Percentiles rank a stretch among this genome's conserved stretches.
Evolutionary conservation across 192 early-diverging fungal genomes (phyloP).

Genomic region (Linnemannia hyalina): DNA sequence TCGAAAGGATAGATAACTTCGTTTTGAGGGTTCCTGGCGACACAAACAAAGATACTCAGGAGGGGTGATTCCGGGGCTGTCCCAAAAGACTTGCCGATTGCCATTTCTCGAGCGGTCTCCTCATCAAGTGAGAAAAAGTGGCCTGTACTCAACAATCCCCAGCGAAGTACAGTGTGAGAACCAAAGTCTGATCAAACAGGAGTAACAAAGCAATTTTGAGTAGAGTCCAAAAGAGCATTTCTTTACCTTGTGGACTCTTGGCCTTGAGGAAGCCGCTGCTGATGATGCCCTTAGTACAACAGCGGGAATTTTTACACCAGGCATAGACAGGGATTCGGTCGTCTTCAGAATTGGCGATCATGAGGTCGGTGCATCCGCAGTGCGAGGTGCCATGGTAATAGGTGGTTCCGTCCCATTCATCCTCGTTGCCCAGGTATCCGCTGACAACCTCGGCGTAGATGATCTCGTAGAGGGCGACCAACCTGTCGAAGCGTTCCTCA

Average conservation of each 20-base stretch:
- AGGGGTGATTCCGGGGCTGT: neutral
- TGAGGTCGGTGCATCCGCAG: neutral
- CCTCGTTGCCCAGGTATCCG: neutral
- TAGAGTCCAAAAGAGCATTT: no score
- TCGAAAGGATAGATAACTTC: neutral
- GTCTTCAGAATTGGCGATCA: neutral
- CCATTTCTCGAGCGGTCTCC: neutral
- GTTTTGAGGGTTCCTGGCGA: neutral
- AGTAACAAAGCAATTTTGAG: no score
- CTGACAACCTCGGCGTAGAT: neutral
- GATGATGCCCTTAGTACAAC: neutral
- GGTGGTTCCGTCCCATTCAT: neutral
- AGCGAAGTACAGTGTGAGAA: no score
- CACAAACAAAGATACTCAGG: neutral
- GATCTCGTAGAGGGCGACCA: neutral
- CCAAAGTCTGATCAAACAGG: no score
- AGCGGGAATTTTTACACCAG: neutral
- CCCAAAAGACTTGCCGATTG: neutral
- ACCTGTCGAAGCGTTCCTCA: neutral
- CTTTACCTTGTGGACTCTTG: neutral
- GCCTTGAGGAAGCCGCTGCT: neutral
- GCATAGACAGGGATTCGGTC: neutral
- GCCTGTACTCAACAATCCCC: neutral
- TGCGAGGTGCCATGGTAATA: neutral
- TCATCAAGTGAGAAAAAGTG: neutral